Evolutionary conservation across 768 basidiomycete genomes (phyloP).

Genomic region (Tricholoma sp.): DNA sequence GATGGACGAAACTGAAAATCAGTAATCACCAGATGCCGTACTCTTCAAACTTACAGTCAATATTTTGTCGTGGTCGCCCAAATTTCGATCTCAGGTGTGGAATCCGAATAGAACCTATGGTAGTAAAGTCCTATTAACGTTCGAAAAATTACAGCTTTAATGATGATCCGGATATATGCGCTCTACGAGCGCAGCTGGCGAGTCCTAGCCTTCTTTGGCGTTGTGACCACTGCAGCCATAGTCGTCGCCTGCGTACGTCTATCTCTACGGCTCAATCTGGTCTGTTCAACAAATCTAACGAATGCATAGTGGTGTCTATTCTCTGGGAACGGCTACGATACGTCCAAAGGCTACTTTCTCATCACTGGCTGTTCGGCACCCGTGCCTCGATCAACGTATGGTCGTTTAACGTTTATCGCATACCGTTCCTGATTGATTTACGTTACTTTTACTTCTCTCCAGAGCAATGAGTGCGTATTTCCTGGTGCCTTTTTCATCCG

Average conservation of each 20-base stretch:
- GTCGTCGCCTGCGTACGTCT: background rate
- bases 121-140: background rate
- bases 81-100: slow-evolving; percentile 11
- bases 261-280: background rate
- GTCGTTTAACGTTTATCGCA: too few species aligned
- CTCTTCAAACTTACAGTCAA: slow-evolving; percentile 11
- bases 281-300: background rate
- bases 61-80: slow-evolving; percentile 12
- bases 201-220: background rate
- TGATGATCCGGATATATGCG: slow-evolving; percentile 2
- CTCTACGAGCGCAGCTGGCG: background rate
- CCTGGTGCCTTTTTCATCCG: too few species aligned
- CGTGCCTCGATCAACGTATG: too few species aligned
- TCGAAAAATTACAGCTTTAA: background rate
- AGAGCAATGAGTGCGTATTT: too few species aligned
- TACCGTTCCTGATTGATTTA: too few species aligned
- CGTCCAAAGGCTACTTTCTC: too few species aligned
- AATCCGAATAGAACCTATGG: background rate
- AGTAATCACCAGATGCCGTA: slow-evolving; percentile 6
- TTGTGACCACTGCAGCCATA: background rate
- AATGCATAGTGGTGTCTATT: background rate
- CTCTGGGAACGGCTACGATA: too few species aligned
- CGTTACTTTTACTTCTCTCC: too few species aligned
- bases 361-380: too few species aligned
- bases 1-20: background rate